Evolutionary conservation across 345 rosid species (phyloP), one percentile per base, ranked within the genome.

Genomic region (Aquilaria yunnanensis): DNA sequence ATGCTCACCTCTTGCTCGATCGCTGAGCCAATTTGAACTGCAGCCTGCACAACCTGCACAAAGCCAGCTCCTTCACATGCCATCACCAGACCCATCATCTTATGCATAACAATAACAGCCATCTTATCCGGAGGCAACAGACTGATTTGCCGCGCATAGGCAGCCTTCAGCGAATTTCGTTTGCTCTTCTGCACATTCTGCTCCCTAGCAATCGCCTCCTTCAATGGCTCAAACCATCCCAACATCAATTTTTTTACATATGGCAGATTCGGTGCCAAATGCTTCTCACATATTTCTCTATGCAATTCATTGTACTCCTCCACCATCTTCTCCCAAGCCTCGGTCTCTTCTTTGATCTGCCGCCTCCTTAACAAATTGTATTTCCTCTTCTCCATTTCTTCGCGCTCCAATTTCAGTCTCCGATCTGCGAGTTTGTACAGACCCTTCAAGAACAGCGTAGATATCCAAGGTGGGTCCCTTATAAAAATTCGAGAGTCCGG

Each of bases 101-200:
- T 93, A 65, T 93, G 96, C 98, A 93, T 93, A 54, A 87, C 87
- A 69, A 93, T 88, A 50, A 93, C 77, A 1, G 98, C 97, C 94
- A 93, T 88, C 74, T 90, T 93, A 72, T 93, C 98, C 5, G 96
- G 82, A 2, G 98, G 88, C 58, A 93, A 67, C 64, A 83, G 77
- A 14, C 85, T 94, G 23, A 93, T 82, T 47, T 90, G 82, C 12
- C 90, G 97, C 0, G 98, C 89, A 69, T 84, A 90, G 2, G 96
- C 93, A 0, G 89, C 85, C 83, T 77, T 85, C 47, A 78, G 77
- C 56, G 77, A 87, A 74, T 80, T 81, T 48, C 69, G 76, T 78
- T 84, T 74, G 37, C 74, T 69, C 68, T 78, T 80, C 79, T 85
- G 97, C 60, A 70, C 8, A 74, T 59, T 76, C 83, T 93, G 93